Evolutionary conservation across 495 filamentous ascomycete genomes (phyloP), one percentile per base, ranked within the genome.

Genomic region (Podospora didyma): DNA sequence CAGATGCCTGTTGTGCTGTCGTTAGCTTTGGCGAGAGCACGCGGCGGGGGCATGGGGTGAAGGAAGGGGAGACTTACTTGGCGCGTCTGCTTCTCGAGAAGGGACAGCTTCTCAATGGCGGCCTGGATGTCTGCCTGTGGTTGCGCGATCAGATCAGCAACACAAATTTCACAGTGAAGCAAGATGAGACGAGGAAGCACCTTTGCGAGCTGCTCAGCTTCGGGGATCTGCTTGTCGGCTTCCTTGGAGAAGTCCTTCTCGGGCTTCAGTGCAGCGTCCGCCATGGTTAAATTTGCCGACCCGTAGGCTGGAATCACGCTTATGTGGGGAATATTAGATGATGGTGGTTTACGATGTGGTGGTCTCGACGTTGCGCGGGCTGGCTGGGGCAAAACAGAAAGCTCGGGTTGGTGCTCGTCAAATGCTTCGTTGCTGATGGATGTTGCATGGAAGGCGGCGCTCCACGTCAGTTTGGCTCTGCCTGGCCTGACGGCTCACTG

Each of bases 41-140:
- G n/a, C n/a, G 26, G 26, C 4, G 9, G 4, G 26, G 26, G 26
- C 4, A 31, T 9, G 26, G 26, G 26, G 26, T 4, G 4, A 9
- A 9, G 26, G 26, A 31, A 31, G 26, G 26, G 26, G 26, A 9
- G 26, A 31, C 26, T 59, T 72, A 96, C 92, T 83, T 98, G 94
- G 81, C 94, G 84, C 51, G 94, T 87, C 76, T 97, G 91, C 75
- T 97, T 98, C 81, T 98, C 94, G 64, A 98, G 76, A 20, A 76
- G 74, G 39, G 91, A 79, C 51, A 97, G 86, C 81, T 96, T 97
- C 75, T 98, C 94, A 63, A 98, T 87, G 59, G 92, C 92, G 31
- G 80, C 85, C 69, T 87, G 83, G 57, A 92, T 78, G 75, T 94
- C 88, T 66, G 78, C 85, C 89, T 95, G 59, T 21, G n/a, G n/a